phyloP scores from a whole-genome alignment of 1,284 basidiomycete genomes.

The Ustilago sp. region DNA sequence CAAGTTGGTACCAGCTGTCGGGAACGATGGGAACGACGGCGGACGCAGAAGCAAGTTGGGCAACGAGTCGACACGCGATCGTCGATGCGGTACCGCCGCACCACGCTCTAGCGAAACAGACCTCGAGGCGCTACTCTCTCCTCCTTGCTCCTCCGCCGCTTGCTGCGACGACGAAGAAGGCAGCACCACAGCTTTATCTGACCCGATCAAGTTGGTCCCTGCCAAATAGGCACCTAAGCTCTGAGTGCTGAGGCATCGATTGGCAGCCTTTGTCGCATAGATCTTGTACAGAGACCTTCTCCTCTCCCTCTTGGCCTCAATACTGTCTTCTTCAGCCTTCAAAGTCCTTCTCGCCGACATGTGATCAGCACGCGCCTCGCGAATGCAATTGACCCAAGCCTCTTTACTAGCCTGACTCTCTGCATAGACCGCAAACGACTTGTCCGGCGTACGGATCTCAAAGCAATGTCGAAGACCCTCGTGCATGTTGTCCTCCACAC shows the following conservation, averaged over 20 bases:
- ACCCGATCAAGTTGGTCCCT: slow-evolving; percentile 32
- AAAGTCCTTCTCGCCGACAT: slow-evolving; percentile 61
- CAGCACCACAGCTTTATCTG: slow-evolving; percentile 21
- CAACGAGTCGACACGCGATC: slow-evolving; percentile 44
- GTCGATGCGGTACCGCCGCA: neutral
- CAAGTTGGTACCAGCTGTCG: slow-evolving; percentile 24
- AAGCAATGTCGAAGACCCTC: slow-evolving; percentile 57
- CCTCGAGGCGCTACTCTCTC: slow-evolving; percentile 12
- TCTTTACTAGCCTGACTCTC: slow-evolving; percentile 51
- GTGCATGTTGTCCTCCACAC: slow-evolving; percentile 52
- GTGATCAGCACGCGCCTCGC: slow-evolving; percentile 64
- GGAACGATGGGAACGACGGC: slow-evolving; percentile 45
- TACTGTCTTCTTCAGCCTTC: slow-evolving; percentile 58
- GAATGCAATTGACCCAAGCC: slow-evolving; percentile 63
- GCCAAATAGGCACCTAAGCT: slow-evolving; percentile 51
- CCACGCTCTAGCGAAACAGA: slow-evolving; percentile 23
- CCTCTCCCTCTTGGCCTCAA: slow-evolving; percentile 58
- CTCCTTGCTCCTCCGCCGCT: slow-evolving; percentile 11
- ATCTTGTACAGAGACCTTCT: slow-evolving; percentile 40
- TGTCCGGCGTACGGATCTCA: slow-evolving; percentile 67
- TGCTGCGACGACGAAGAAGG: neutral
- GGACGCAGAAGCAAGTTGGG: slow-evolving; percentile 47
- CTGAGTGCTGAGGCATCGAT: slow-evolving; percentile 45
- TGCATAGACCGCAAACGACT: slow-evolving; percentile 68
- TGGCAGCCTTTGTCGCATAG: slow-evolving; percentile 28